Conservation (phyloP, 2,329 filamentous ascomycete genomes). For the Trichophyton rubrum region DNA sequence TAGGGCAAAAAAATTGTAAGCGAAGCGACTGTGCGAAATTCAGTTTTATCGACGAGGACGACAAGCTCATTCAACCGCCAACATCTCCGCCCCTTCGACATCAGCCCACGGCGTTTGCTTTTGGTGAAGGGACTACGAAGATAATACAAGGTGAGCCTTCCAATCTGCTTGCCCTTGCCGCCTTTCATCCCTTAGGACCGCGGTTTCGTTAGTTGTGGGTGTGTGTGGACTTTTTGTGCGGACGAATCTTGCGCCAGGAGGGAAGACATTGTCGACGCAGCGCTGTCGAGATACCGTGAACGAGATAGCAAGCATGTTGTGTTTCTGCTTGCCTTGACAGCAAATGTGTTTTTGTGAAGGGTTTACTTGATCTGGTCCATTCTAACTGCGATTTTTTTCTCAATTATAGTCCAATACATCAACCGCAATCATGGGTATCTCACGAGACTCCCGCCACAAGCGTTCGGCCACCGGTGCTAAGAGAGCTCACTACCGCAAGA, state of each 20-base stretch:
- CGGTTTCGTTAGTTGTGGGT: constrained; percentile 2
- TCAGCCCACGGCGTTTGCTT: constrained; percentile 27
- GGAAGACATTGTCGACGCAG: neutral
- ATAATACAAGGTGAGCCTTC: constrained; percentile 32
- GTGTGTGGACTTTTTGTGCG: neutral
- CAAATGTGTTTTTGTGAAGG: neutral
- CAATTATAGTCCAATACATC: constrained; percentile 40
- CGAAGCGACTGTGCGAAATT: constrained; percentile 36
- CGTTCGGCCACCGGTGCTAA: constrained; percentile 98
- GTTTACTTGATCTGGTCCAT: neutral
- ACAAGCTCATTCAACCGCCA: constrained; percentile 30
- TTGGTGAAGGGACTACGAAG: constrained; percentile 32
- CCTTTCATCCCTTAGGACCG: neutral
- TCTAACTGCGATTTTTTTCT: neutral
- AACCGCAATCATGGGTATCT: constrained; percentile 95
- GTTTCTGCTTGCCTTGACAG: neutral
- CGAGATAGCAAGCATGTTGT: neutral
- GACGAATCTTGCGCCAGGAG: neutral
- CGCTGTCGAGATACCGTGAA: neutral
- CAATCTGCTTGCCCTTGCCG: constrained; percentile 9
- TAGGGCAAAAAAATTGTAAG: constrained; percentile 31
- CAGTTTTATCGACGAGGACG: constrained; percentile 23
- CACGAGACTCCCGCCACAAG: constrained; percentile 99
- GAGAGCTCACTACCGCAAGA: constrained; percentile 72
- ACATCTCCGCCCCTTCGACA: constrained; percentile 24